Conservation (phyloP, 257 asterid species). For the Orobanche coerulescens region DNA sequence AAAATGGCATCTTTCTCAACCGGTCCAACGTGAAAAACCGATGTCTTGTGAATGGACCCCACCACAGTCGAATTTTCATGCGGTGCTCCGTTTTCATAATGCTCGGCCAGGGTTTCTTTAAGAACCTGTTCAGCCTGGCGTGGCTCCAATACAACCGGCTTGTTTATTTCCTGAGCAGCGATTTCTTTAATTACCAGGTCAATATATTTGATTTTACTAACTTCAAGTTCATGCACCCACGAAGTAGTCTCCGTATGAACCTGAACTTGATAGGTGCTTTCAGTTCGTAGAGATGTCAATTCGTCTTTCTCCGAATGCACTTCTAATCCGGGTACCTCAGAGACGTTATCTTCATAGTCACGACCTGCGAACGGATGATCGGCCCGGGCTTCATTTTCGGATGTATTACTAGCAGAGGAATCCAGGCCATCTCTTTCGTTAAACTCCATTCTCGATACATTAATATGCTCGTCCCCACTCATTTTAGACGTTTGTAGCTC, state of each 20-base stretch:
- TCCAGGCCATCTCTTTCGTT: constrained; percentile 23
- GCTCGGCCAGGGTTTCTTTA: constrained; percentile 17
- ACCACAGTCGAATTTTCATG: constrained; percentile 19
- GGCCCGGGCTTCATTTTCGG: constrained; percentile 15
- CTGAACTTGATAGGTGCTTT: too few species aligned
- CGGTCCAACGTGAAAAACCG: constrained; percentile 27
- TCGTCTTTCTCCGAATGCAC: constrained; percentile 25
- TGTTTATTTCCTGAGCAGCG: constrained; percentile 16
- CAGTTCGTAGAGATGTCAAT: constrained; percentile 18
- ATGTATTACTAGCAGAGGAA: constrained; percentile 21
- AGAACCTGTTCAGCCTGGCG: constrained; percentile 19
- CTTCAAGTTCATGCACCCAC: constrained; percentile 33
- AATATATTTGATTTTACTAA: constrained; percentile 24
- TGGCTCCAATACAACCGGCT: constrained; percentile 24
- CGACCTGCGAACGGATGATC: too few species aligned
- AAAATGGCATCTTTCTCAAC: constrained; percentile 29
- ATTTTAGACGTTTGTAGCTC: constrained; percentile 25
- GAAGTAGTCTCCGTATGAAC: too few species aligned
- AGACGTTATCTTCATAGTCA: constrained; percentile 21
- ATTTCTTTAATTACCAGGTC: constrained; percentile 24
- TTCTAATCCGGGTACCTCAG: constrained; percentile 27
- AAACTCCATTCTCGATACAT: constrained; percentile 27
- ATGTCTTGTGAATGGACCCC: constrained; percentile 17
- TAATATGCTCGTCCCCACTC: constrained; percentile 23
- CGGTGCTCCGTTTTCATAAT: constrained; percentile 8